These are phyloP conservation scores for Daedaleopsis sinensis DNA, from an alignment of 768 basidiomycete genomes.

Conservation along the genomic window DNA sequence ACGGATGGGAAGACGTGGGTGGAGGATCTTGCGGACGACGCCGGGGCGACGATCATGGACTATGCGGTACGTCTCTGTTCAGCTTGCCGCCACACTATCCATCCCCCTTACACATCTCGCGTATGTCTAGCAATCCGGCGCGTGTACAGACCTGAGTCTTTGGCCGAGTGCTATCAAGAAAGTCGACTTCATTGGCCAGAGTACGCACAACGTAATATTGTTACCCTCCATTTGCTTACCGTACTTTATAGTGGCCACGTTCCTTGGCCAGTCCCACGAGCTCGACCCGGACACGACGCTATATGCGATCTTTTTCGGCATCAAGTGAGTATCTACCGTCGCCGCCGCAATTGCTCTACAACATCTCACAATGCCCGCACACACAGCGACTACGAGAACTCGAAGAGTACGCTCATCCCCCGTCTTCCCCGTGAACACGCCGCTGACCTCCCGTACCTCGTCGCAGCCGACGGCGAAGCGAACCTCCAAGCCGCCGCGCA, in stretches of 20 bases:
- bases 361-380: neutral
- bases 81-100: no score
- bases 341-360: no score
- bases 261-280: conserved; percentile 45
- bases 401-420: conserved; percentile 37
- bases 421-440: neutral
- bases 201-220: conserved; percentile 28
- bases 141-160: conserved; percentile 49
- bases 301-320: conserved; percentile 57
- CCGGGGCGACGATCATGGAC: conserved; percentile 47
- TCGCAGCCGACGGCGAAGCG: conserved; percentile 44
- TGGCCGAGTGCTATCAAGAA: conserved; percentile 54
- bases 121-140: conserved; percentile 40
- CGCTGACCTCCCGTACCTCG: no score
- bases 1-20: conserved; percentile 57
- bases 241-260: conserved; percentile 38
- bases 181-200: conserved; percentile 53
- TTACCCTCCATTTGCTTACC: neutral
- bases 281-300: conserved; percentile 51
- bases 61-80: conserved; percentile 43
- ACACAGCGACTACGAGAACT: conserved; percentile 46
- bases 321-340: conserved; percentile 42
- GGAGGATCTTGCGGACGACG: conserved; percentile 45
- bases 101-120: no score
- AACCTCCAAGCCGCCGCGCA: conserved; percentile 49